Evolutionary conservation across 1,139 yeast species (phyloP).

Genomic region (Dujonia santamariae): DNA sequence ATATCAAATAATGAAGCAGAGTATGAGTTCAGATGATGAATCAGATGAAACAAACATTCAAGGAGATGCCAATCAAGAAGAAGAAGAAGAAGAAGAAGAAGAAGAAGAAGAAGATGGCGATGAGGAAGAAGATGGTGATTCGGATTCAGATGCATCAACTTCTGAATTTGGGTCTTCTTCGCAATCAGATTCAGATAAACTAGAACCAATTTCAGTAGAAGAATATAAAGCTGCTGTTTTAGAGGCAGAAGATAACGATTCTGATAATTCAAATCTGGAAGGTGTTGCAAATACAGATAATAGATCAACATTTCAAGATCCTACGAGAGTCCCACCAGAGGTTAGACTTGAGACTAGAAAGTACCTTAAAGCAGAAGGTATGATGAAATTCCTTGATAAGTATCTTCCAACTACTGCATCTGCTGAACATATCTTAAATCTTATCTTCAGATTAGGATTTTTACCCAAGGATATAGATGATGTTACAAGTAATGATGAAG

Average conservation of each 20-base stretch:
- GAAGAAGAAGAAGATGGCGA: slow-evolving; percentile 20
- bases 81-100: slow-evolving; percentile 10
- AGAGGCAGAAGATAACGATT: slow-evolving; percentile 6
- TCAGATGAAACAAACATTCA: neutral
- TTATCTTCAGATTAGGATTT: slow-evolving; percentile 53
- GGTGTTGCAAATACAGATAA: slow-evolving; percentile 8
- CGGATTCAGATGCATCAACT: slow-evolving; percentile 13
- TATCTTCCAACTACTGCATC: slow-evolving; percentile 61
- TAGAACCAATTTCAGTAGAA: slow-evolving; percentile 7
- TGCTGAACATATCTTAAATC: slow-evolving; percentile 46
- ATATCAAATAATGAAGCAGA: slow-evolving; percentile 5
- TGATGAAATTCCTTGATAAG: slow-evolving; percentile 51
- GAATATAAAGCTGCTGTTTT: slow-evolving; percentile 7
- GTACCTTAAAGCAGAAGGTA: slow-evolving; percentile 61
- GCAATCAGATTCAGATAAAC: slow-evolving; percentile 4
- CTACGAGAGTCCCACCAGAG: slow-evolving; percentile 13
- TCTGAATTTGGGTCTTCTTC: slow-evolving; percentile 5
- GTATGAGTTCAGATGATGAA: slow-evolving; percentile 7
- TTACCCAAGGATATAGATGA: slow-evolving; percentile 41
- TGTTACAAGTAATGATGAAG: slow-evolving; percentile 33
- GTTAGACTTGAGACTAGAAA: slow-evolving; percentile 46
- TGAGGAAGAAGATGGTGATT: slow-evolving; percentile 21
- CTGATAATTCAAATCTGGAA: slow-evolving; percentile 3
- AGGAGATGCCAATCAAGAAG: neutral
- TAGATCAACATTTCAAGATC: slow-evolving; percentile 6